Conservation (phyloP, 805 yeast species). For the Barnettozyma siamensis region DNA sequence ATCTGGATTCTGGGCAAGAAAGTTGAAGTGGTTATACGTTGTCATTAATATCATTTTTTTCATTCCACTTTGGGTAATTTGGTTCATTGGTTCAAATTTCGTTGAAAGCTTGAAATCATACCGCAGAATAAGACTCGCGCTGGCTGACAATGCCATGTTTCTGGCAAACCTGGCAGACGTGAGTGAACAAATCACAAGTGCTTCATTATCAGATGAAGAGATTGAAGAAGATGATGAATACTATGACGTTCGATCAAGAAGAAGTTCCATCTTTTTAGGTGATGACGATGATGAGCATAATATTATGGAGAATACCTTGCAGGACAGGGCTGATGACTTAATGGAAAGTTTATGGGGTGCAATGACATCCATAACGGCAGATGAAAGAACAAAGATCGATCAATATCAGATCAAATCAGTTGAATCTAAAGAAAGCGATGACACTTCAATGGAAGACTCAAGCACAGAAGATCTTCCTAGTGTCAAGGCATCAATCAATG, state of each 20-base stretch:
- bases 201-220: conserved; percentile 6
- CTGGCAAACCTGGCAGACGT: conserved; percentile 19
- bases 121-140: conserved; percentile 29
- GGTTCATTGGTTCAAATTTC: conserved; percentile 42
- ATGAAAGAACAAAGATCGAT: conserved; percentile 17
- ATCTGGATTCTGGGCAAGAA: conserved; percentile 31
- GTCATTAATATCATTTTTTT: conserved; percentile 41
- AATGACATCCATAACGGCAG: conserved; percentile 34
- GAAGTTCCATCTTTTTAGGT: conserved; percentile 19
- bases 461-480: conserved; percentile 5
- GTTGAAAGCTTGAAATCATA: conserved; percentile 37
- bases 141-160: conserved; percentile 24
- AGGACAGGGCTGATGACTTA: conserved; percentile 57
- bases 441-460: conserved; percentile 13
- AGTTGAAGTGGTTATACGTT: conserved; percentile 45
- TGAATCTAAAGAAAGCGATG: neutral
- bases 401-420: conserved; percentile 13
- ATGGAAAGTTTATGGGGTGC: conserved; percentile 62
- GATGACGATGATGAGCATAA: conserved; percentile 17
- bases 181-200: neutral
- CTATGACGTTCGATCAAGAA: conserved; percentile 12
- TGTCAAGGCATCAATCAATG: conserved; percentile 24
- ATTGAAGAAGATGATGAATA: conserved; percentile 9
- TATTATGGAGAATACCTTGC: conserved; percentile 37
- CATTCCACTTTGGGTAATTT: conserved; percentile 61